Percentiles rank a stretch among this genome's conserved stretches.
Conservation (phyloP, 768 basidiomycete genomes). For the Termitomyces sp. region DNA sequence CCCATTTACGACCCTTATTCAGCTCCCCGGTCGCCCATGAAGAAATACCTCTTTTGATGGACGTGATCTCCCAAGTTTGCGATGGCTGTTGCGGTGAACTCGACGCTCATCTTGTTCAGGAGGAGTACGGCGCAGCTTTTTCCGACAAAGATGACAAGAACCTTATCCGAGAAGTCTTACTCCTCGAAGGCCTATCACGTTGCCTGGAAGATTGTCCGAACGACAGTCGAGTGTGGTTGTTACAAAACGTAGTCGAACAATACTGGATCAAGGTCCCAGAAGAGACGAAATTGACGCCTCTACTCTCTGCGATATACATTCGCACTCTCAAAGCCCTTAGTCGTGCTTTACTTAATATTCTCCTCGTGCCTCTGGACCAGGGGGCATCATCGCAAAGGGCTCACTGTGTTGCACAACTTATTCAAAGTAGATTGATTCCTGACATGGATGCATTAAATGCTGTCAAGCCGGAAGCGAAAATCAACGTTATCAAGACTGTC, state of each 20-base stretch:
- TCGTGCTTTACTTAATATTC: constrained; percentile 14
- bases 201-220: constrained; percentile 47
- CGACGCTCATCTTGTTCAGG: constrained; percentile 38
- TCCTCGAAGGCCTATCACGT: constrained; percentile 42
- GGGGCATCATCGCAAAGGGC: constrained; percentile 16
- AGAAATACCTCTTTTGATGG: constrained; percentile 32
- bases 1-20: constrained; percentile 26
- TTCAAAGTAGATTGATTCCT: constrained; percentile 44
- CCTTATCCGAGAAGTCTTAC: constrained; percentile 28
- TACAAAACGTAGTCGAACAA: constrained; percentile 45
- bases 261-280: constrained; percentile 41
- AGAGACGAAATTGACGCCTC: constrained; percentile 30
- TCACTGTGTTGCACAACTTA: constrained; percentile 26
- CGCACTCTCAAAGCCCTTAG: constrained; percentile 38
- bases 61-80: constrained; percentile 39
- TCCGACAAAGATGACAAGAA: constrained; percentile 30
- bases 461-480: constrained; percentile 27
- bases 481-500: constrained; percentile 34
- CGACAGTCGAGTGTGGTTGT: constrained; percentile 41
- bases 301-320: constrained; percentile 40
- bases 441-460: constrained; percentile 37
- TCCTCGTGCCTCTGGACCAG: constrained; percentile 16
- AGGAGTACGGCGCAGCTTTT: constrained; percentile 40
- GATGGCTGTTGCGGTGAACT: constrained; percentile 45
- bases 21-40: constrained; percentile 12